These are phyloP conservation scores for Pythium insidiosum DNA, from an alignment of 352 stramenopile genomes.

Conservation along the genomic window DNA sequence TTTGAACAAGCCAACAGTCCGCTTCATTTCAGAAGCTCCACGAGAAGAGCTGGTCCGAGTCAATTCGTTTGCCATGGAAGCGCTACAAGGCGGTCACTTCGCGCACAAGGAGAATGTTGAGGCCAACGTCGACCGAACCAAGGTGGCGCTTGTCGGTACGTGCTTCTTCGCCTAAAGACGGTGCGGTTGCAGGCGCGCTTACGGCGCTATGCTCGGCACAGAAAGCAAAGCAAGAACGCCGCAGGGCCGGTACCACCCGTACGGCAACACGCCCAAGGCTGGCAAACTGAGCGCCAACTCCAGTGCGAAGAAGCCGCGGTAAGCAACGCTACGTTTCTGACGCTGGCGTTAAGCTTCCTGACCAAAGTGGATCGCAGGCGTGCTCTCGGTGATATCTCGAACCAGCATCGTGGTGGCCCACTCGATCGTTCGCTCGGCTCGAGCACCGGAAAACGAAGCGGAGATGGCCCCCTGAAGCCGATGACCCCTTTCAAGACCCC, in stretches of 20 bases:
- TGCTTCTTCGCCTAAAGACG: not conserved
- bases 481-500: conserved; percentile 3
- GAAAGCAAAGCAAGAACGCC: conserved; percentile 5
- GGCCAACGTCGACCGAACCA: conserved; percentile 16
- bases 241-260: conserved; percentile 7
- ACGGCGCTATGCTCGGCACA: conserved; percentile 1
- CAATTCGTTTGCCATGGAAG: too few species aligned
- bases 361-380: conserved; percentile 24
- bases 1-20: too few species aligned
- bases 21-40: too few species aligned
- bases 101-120: conserved; percentile 76
- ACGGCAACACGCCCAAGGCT: conserved; percentile 34
- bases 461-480: conserved; percentile 1
- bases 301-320: conserved; percentile 39
- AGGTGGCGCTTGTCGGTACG: conserved; percentile 23
- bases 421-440: conserved; percentile 5
- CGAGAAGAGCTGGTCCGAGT: too few species aligned
- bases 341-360: not conserved
- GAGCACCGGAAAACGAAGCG: conserved; percentile 5
- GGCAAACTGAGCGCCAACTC: conserved; percentile 8
- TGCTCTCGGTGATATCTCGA: conserved; percentile 69
- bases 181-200: not conserved
- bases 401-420: conserved; percentile 38
- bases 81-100: conserved; percentile 21
- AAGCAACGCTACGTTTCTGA: not conserved